Base-by-base conservation (phyloP, 495 filamentous ascomycete species). In the Neurospora sp. region DNA sequence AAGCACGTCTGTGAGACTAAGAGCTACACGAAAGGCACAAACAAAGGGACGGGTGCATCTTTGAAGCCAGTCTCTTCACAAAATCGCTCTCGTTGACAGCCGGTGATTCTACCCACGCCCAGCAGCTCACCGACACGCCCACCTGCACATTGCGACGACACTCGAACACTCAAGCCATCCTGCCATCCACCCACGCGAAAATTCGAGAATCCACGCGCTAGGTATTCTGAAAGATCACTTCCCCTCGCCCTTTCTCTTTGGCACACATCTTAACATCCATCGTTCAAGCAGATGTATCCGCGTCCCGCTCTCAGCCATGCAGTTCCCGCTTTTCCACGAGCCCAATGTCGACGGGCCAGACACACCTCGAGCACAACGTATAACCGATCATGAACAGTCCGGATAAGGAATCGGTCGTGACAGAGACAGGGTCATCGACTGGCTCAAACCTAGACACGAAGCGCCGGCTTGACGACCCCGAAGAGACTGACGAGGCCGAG, bases 121-220 rank as follows among this genome's bases (percentile, higher is more conserved):
- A 31, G 22, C 27, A 16, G 1, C 6, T 35, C 12, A 4, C 53
- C 12, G 53, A 1, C 5, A 31, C 2, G 2, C 6, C 22, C 14
- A 35, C 2, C 53, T 8, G 1, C 47, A 0, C 4, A 7, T 0
- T 4, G 3, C 4, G 22, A 59, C 41, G 47, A 59, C 0, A 0
- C 53, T 31, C 22, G 53, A 61, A 61, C 53, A 35, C 27, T 61
- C 27, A 61, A 35, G 12, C 47, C 6, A 59, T 59, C 47, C 8
- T 5, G 2, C 22, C 12, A 1, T 7, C 0, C 5, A 31, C 16
- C 1, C 0, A 0, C 10, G 22, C 22, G 22, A 31, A 31, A 8
- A 0, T 2, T 6, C 12, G 3, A 35, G 53, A 61, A 8, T 8
- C 2, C 14, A 8, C 0, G 10, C 2, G 3, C 0, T 0, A 0